Evolutionary conservation across 495 filamentous ascomycete species (phyloP), one percentile per base, ranked within the genome.

Genomic region (Daldinia grandis): DNA sequence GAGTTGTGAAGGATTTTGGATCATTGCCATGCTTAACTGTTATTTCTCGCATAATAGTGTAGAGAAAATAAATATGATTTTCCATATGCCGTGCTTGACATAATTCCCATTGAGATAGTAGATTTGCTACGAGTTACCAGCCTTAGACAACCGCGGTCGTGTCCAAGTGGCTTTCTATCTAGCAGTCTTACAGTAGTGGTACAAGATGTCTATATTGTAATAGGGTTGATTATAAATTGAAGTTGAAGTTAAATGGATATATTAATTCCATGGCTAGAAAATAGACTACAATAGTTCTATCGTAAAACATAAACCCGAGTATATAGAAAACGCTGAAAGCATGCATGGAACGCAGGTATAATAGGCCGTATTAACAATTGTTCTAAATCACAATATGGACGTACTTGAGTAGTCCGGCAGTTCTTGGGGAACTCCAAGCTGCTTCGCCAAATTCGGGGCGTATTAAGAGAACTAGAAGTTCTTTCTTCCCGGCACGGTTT

Each of bases 251-350:
- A 12, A 51, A 59, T 53, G 7, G 25, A 56, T 40, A 59, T 62
- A 21, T 35, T 58, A 35, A 17, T 62, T 66, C 33, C 58, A 33
- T 56, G 44, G 65, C 62, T 64, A 53, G 27, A 9, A 12, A 69
- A 64, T 12, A 15, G 31, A 30, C 37, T 61, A 57, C 44, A 56
- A 31, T 25, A 53, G 31, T 49, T 61, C 67, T 65, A 68, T 49
- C 59, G 17, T 61, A 24, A 24, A 60, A 72, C 47, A 56, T 51
- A 31, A 59, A 57, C 38, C 31, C 8, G n/a, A 56, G 25, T 17
- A 64, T 15, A 66, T 71, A 66, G 58, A 55, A 61, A 72, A 72
- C 56, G 69, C 69, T 60, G 42, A 68, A 64, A 68, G 28, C 54
- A 61, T 21, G 42, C 42, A 64, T 53, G 47, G 55, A 49, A 68